A percentile compares a stretch with the other conserved stretches of the same genome.
Evolutionary conservation across 768 basidiomycete species (phyloP).

Genomic region (Kwoniella dendrophila): DNA sequence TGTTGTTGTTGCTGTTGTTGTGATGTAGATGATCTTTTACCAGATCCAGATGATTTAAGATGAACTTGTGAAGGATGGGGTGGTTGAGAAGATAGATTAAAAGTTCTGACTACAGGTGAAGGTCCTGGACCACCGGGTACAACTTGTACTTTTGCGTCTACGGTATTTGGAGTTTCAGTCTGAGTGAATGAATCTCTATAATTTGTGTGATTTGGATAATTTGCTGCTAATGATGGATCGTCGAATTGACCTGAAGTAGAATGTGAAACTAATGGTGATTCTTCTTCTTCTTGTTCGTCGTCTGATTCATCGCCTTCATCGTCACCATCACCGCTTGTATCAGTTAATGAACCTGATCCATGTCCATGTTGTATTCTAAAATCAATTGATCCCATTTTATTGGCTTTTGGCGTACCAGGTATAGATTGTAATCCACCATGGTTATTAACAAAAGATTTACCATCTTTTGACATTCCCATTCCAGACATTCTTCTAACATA

Average conservation of each 20-base stretch:
- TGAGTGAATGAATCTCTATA: constrained; percentile 42
- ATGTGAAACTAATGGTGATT: constrained; percentile 62
- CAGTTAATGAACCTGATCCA: constrained; percentile 24
- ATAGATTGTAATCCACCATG: constrained; percentile 30
- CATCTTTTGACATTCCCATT: constrained; percentile 17
- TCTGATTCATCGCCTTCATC: constrained; percentile 58
- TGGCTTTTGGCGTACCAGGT: constrained; percentile 30
- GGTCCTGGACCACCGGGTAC: constrained; percentile 19
- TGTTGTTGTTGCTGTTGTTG: constrained; percentile 2
- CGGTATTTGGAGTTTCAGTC: constrained; percentile 31
- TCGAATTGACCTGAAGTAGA: constrained; percentile 39
- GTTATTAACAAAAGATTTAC: neutral
- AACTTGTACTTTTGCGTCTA: constrained; percentile 35
- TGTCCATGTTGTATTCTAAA: constrained; percentile 1
- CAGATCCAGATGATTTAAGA: neutral
- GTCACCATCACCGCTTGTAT: constrained; percentile 52
- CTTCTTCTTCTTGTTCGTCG: constrained; percentile 48
- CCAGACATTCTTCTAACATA: constrained; percentile 62
- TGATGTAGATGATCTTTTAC: neutral
- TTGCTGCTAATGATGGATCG: constrained; percentile 4
- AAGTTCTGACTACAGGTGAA: constrained; percentile 30
- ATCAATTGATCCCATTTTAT: constrained; percentile 18
- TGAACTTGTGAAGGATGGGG: neutral
- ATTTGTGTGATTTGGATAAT: constrained; percentile 16
- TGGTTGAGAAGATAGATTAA: constrained; percentile 12